phyloP scores from a whole-genome alignment of 148 eudicot species.

The Hydrangea macrophylla region DNA sequence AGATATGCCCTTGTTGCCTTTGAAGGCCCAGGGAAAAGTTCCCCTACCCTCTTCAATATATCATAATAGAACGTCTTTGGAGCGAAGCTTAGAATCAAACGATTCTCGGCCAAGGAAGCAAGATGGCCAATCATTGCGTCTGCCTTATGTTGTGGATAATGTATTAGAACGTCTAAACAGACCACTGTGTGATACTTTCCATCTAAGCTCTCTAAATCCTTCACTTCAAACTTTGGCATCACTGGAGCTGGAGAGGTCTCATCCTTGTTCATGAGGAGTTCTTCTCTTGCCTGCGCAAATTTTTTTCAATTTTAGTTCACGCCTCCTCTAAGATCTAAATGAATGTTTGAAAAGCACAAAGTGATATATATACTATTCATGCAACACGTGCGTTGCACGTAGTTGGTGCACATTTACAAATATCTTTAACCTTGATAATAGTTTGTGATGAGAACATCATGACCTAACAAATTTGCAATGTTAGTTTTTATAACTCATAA shows the following conservation, averaged over 20 bases:
- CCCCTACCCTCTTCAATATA: conserved; percentile 85
- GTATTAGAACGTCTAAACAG: conserved; percentile 90
- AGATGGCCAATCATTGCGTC: conserved; percentile 95
- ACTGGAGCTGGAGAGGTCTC: conserved; percentile 33
- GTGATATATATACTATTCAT: neutral
- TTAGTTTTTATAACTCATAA: too few species aligned
- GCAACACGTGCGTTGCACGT: too few species aligned
- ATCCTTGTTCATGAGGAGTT: conserved; percentile 40
- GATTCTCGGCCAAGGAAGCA: conserved; percentile 80
- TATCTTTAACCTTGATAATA: too few species aligned
- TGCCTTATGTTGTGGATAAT: conserved; percentile 93
- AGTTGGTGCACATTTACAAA: too few species aligned
- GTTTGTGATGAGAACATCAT: too few species aligned
- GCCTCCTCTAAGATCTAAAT: neutral
- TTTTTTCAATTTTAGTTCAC: neutral
- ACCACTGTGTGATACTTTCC: conserved; percentile 91
- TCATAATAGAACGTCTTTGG: conserved; percentile 86
- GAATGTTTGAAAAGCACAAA: neutral
- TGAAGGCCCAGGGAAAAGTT: conserved; percentile 92
- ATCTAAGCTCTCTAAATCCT: conserved; percentile 79
- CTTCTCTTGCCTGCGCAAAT: conserved; percentile 62
- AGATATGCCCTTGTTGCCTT: conserved; percentile 97
- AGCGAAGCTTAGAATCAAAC: conserved; percentile 84
- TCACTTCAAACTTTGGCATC: conserved; percentile 91
- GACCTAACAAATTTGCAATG: too few species aligned